phyloP scores from a whole-genome alignment of 192 early-diverging fungal genomes.

The Entomortierella chlamydospora region DNA sequence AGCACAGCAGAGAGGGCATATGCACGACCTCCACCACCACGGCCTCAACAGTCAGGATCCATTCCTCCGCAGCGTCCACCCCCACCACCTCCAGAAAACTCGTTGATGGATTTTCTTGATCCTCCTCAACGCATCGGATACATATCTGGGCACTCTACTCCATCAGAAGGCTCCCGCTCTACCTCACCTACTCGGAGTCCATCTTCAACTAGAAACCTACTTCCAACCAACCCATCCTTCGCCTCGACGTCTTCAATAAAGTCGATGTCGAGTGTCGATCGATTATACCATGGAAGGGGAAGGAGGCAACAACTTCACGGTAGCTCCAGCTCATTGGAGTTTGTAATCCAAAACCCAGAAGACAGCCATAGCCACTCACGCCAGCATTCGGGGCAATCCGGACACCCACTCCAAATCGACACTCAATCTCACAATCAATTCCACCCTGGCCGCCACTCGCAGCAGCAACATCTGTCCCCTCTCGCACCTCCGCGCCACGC shows the following conservation, averaged over 20 bases:
- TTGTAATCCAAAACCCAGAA: not conserved
- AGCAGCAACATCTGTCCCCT: slow-evolving; percentile 4
- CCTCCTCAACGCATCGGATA: slow-evolving; percentile 22
- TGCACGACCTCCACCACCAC: slow-evolving; percentile 26
- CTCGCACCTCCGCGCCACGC: not conserved
- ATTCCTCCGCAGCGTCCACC: slow-evolving; percentile 28
- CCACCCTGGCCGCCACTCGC: not conserved
- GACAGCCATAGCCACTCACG: not conserved
- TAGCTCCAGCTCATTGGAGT: slow-evolving; percentile 28
- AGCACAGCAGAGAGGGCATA: slow-evolving; percentile 1
- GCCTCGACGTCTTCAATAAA: slow-evolving; percentile 33
- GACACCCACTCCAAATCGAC: slow-evolving; percentile 6
- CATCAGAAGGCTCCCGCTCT: slow-evolving; percentile 32
- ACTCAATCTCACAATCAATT: not conserved
- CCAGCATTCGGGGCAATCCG: slow-evolving; percentile 1
- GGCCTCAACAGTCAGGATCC: not conserved
- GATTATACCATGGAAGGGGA: slow-evolving; percentile 50
- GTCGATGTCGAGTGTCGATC: slow-evolving; percentile 17
- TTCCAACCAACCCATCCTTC: slow-evolving; percentile 43
- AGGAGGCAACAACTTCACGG: slow-evolving; percentile 12
- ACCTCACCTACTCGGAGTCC: slow-evolving; percentile 24
- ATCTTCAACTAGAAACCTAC: slow-evolving; percentile 15
- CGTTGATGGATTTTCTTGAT: slow-evolving; percentile 45
- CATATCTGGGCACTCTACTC: slow-evolving; percentile 16
- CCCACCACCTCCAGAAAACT: slow-evolving; percentile 36